Percentiles rank a stretch among this genome's conserved stretches.
Conservation (phyloP, 176 grass and related monocot genomes). For the Oryza rufipogon region DNA sequence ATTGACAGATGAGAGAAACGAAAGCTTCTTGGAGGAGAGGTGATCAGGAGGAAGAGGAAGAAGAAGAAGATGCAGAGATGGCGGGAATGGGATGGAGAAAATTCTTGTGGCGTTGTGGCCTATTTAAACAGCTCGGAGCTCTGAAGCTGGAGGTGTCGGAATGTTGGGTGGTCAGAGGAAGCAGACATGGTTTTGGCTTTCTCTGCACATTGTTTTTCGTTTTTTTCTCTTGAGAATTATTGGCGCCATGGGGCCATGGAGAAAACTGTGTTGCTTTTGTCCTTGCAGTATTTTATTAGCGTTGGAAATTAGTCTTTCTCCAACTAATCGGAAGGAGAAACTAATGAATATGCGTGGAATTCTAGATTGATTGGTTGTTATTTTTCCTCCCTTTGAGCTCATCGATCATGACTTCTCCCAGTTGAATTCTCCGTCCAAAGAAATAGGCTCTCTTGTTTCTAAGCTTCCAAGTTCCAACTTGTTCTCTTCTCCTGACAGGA, state of each 20-base stretch:
- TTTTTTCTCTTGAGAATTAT: not conserved
- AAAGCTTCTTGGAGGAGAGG: not conserved
- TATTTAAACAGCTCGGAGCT: not conserved
- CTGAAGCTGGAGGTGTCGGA: not conserved
- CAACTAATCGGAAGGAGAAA: not conserved
- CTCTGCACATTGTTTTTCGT: not conserved
- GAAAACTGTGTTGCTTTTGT: not conserved
- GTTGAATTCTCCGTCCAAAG: constrained; percentile 9
- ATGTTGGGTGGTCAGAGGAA: not conserved
- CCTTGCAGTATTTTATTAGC: not conserved
- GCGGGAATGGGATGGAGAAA: not conserved
- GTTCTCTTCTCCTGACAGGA: not conserved
- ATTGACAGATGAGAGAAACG: not conserved
- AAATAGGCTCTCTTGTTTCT: not conserved
- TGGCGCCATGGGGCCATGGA: not conserved
- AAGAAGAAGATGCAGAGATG: not conserved
- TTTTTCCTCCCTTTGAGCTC: not conserved
- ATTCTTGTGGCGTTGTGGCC: not conserved
- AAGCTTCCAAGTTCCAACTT: not conserved
- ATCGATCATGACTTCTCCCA: not conserved
- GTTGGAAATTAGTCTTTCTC: not conserved
- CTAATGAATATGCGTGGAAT: not conserved
- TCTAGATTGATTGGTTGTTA: not conserved
- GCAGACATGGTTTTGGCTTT: not conserved
- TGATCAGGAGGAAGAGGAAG: not conserved